Evolutionary conservation across 306 rosid genomes (phyloP), one percentile per base, ranked within the genome.

Genomic region (Adenanthera pavonina): DNA sequence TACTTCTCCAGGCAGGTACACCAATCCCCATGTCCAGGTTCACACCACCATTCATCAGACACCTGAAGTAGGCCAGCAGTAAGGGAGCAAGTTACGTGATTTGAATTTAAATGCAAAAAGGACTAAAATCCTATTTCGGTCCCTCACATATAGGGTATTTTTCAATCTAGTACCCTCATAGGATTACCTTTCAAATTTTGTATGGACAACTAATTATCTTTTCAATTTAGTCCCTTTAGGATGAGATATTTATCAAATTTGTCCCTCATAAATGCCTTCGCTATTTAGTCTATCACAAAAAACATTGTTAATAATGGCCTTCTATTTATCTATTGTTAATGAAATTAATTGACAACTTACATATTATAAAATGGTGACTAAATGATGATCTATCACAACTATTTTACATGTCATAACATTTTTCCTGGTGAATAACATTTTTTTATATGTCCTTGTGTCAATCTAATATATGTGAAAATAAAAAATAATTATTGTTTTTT

Each of bases 21-120:
- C 99, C 97, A 93, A 89, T 93, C 95, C 83, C 99, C 99, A 78
- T 95, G 99, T 81, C 99, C 99, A 41, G 97, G 99, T 91, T 93
- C 94, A 78, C 91, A 95, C 97, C 97, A 95, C 97, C 99, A 95
- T 80, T 95, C 89, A 82, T 93, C 95, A 7, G 97, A 88, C 80
- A 95, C 99, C 97, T 95, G 82, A 79, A 80, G 78, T 72, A 49
- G 65, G 65, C 75, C 84, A 77, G 56, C 44, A 61, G 69, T 30
- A 41, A 81, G 64, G 36, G 66, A 74, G 30, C 44, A 60, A 43
- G 52, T 68, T 57, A 74, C 1, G 43, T 53, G 47, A 69, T 60
- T 53, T 67, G 52, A 76, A 73, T 46, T 64, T 73, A 75, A 35
- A 49, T 59, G 54, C 17, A 74, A 53, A 61, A 2, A 73, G 11